Conservation (phyloP, 1,284 basidiomycete genomes). For the Pascua sp. region DNA sequence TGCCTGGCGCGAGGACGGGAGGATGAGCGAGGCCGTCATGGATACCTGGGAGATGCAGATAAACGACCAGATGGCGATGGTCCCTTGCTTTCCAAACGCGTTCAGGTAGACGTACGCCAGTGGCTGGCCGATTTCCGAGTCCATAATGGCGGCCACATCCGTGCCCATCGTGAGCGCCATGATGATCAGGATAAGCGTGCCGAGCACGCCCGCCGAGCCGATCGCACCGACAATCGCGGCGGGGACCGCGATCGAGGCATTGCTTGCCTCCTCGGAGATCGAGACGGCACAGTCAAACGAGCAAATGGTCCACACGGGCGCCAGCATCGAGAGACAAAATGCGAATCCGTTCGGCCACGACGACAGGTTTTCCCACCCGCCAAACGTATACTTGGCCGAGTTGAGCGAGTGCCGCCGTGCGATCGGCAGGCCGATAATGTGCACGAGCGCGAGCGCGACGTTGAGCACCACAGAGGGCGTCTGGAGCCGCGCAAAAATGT, state of each 20-base stretch:
- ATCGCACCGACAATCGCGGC: constrained; percentile 63
- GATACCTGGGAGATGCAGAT: constrained; percentile 24
- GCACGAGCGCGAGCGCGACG: constrained; percentile 63
- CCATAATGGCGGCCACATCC: constrained; percentile 58
- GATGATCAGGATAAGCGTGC: constrained; percentile 46
- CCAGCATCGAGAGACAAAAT: constrained; percentile 69
- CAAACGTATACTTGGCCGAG: constrained; percentile 59
- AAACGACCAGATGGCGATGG: constrained; percentile 49
- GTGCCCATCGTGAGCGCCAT: constrained; percentile 54
- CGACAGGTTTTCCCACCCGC: constrained; percentile 51
- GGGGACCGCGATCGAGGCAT: constrained; percentile 69
- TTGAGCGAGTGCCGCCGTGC: constrained; percentile 64
- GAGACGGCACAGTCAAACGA: constrained; percentile 63
- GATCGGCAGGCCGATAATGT: constrained; percentile 71
- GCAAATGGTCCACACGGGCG: constrained; percentile 72
- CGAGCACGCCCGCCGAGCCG: constrained; percentile 60
- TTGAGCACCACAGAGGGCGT: constrained; percentile 67
- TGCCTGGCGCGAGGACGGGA: constrained; percentile 57
- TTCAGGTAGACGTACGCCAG: constrained; percentile 46
- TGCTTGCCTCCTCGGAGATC: constrained; percentile 68
- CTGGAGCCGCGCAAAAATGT: constrained; percentile 65
- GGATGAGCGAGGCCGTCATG: constrained; percentile 38
- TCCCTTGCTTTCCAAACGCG: constrained; percentile 46
- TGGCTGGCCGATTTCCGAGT: constrained; percentile 65
- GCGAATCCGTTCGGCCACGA: constrained; percentile 70